Percentiles rank a stretch among this genome's conserved stretches.
These are phyloP conservation scores for Jamesozyma lodderae DNA, from an alignment of 805 yeast species.

Conservation along the genomic window DNA sequence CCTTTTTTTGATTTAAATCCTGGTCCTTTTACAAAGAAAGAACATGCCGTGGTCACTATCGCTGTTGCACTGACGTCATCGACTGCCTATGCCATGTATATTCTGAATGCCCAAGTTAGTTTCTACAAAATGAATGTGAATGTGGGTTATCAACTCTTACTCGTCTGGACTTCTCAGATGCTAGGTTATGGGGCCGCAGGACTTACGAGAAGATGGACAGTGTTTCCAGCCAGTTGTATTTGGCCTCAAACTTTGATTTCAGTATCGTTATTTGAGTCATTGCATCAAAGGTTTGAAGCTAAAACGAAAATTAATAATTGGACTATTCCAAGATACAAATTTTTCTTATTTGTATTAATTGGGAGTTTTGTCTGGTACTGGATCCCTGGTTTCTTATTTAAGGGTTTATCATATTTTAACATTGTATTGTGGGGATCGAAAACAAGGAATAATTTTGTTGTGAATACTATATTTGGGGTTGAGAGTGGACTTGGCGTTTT, in stretches of 20 bases:
- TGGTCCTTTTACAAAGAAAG: constrained; percentile 45
- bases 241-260: constrained; percentile 60
- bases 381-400: too few species aligned
- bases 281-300: constrained; percentile 33
- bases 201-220: constrained; percentile 45
- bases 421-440: too few species aligned
- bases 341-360: constrained; percentile 37
- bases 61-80: constrained; percentile 36
- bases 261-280: constrained; percentile 46
- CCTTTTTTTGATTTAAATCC: constrained; percentile 40
- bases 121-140: constrained; percentile 40
- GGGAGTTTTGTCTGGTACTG: constrained; percentile 50
- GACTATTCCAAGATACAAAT: constrained; percentile 43
- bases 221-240: constrained; percentile 50
- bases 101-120: constrained; percentile 40
- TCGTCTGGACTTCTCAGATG: constrained; percentile 50
- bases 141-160: constrained; percentile 40
- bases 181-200: constrained; percentile 65
- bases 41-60: constrained; percentile 42
- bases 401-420: too few species aligned
- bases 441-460: too few species aligned
- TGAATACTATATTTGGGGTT: too few species aligned
- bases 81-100: constrained; percentile 50
- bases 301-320: constrained; percentile 48
- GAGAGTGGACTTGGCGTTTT: too few species aligned